Evolutionary conservation across 2,329 filamentous ascomycete species (phyloP), one percentile per base, ranked within the genome.

Genomic region (Aureobasidium sp.): DNA sequence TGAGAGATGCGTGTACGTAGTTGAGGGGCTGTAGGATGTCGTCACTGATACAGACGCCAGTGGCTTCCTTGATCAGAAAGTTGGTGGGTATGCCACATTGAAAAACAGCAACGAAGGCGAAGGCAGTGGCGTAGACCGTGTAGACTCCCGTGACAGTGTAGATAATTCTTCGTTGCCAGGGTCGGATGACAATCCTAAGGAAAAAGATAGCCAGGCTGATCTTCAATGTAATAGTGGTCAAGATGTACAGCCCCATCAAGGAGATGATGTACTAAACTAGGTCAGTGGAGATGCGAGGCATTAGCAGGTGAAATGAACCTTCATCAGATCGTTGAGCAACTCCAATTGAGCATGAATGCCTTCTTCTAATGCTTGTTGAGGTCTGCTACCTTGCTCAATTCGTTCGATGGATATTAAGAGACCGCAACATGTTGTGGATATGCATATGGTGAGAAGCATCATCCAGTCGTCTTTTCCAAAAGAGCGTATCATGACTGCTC

Each of bases 161-260:
- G 39, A 74, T 65, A 19, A 67, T 64, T 27, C 62, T 62, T 22
- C 66, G 63, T 39, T 79, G 77, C 73, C 74, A 77, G 12, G 47
- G 54, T 35, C 71, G 68, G 12, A 67, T 68, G 15, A 77, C 69
- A 39, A 79, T 74, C 1, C 77, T 74, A 3, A 75, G 69, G 66
- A 78, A 78, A 68, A 78, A 78, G 40, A 79, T 66, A 9, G 71
- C 75, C 5, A 79, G 66, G 2, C 76, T 77, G 33, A 79, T 72
- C 64, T 79, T 79, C 62, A 78, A 66, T 14, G 73, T 63, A 62
- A 76, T 71, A 63, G 75, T 73, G 0, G 75, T 71, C 7, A 73
- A 56, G 39, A 77, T 65, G 63, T 79, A 79, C 0, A 74, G 67
- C 11, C 67, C 68, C 62, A 78, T 72, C 44, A 70, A 68, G 1